Base-by-base conservation (phyloP, 1,284 basidiomycete species). In the Thecaphora thlaspeos region DNA sequence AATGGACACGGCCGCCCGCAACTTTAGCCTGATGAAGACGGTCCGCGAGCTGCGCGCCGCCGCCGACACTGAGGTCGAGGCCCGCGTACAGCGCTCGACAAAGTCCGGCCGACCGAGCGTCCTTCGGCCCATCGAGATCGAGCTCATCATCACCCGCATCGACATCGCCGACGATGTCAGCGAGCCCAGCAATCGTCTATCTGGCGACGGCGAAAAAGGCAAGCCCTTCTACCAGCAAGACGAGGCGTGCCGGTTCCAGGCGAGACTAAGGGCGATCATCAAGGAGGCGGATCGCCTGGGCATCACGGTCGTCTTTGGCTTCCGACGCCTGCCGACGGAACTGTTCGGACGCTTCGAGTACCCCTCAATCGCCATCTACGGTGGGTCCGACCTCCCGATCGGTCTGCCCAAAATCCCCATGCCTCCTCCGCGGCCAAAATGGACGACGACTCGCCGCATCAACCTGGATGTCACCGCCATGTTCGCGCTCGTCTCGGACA, bases 391-490 rank as follows among this genome's bases (percentile, higher is more conserved):
- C 11, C 24, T 19, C 15, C 42, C 43, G 4, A 44, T 60, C 41
- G 39, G 45, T 4, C 40, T 65, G 26, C 56, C 57, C 10, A 18
- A 26, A 10, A 39, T 71, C 23, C 61, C 70, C 0, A 36, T 28
- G n/a, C 53, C 70, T 17, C 60, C 55, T 3, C 24, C 30, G 1
- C 39, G 23, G 23, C 61, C 53, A 12, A 22, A 43, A 10, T 55
- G 51, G 61, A 46, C 44, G n/a, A 45, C 55, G 3, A 67, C 54
- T 11, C 45, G 21, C 4, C 46, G 49, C 28, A 49, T 75, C 41
- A 73, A 75, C 39, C 51, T 74, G 30, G 73, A 75, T 39, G 60
- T 72, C 23, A 73, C 71, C 8, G 67, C 63, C 12, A 56, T 74
- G 32, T 58, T 75, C 18, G 73, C 71, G 0, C 56, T 75, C 2